A percentile compares a stretch with the other conserved stretches of the same genome.
Evolutionary conservation across 805 yeast species (phyloP).

Genomic region (Scheffersomyces coipomensis): DNA sequence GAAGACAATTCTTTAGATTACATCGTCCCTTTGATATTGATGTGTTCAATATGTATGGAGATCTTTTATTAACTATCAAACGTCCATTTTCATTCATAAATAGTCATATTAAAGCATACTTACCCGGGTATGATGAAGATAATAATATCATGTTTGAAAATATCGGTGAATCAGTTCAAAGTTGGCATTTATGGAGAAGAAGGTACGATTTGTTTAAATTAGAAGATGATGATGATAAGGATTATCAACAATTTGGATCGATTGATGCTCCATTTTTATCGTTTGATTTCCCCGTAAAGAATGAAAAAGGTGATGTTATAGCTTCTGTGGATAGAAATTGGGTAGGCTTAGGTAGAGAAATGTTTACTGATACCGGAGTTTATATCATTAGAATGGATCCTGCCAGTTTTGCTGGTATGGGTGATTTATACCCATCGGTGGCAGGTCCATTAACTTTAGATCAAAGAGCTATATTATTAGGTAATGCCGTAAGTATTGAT

Average conservation of each 20-base stretch:
- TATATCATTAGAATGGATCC: constrained; percentile 85
- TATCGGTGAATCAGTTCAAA: constrained; percentile 86
- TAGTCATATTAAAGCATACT: constrained; percentile 73
- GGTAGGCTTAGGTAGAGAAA: constrained; percentile 91
- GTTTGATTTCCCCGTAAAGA: constrained; percentile 77
- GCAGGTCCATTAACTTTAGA: constrained; percentile 63
- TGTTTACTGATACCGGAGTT: constrained; percentile 93
- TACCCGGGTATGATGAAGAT: constrained; percentile 50
- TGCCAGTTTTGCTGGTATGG: constrained; percentile 59
- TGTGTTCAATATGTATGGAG: constrained; percentile 63
- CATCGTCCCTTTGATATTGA: constrained; percentile 86
- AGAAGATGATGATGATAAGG: constrained; percentile 38
- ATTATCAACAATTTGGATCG: constrained; percentile 75
- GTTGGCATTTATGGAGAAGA: constrained; percentile 95
- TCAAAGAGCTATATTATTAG: constrained; percentile 82
- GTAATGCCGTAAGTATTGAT: constrained; percentile 88
- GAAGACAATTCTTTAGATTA: constrained; percentile 77
- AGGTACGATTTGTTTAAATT: constrained; percentile 73
- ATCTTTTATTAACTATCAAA: constrained; percentile 60
- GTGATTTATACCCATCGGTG: constrained; percentile 47
- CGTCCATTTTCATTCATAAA: constrained; percentile 88
- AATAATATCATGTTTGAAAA: constrained; percentile 40
- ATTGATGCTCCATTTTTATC: constrained; percentile 86
- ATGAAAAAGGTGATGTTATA: constrained; percentile 56
- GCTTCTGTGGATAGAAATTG: constrained; percentile 89